phyloP scores from a whole-genome alignment of 805 yeast genomes.

The Kluyveromyces wickerhamii region DNA sequence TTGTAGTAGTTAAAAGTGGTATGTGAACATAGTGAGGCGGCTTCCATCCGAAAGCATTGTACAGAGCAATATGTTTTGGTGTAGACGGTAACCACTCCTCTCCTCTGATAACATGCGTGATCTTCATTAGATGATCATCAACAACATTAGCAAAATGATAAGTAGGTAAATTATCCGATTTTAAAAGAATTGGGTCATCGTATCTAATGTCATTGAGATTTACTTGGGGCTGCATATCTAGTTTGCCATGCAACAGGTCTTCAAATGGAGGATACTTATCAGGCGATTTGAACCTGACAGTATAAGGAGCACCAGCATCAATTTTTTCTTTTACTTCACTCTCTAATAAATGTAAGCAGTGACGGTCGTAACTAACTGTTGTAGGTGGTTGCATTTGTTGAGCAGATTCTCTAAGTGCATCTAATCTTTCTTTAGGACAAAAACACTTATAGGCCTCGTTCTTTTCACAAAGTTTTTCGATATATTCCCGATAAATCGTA shows the following conservation, averaged over 20 bases:
- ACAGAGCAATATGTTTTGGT: conserved; percentile 85
- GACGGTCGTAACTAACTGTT: conserved; percentile 83
- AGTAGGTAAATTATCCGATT: conserved; percentile 93
- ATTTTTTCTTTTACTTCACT: conserved; percentile 36
- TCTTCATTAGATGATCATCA: conserved; percentile 88
- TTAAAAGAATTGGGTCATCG: conserved; percentile 84
- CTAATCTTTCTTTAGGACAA: conserved; percentile 75
- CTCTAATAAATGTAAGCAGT: conserved; percentile 45
- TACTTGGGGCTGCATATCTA: conserved; percentile 73
- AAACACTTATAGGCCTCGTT: conserved; percentile 83
- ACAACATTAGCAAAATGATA: conserved; percentile 94
- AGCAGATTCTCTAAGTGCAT: conserved; percentile 62
- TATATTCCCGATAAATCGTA: conserved; percentile 55
- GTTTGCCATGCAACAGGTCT: conserved; percentile 72
- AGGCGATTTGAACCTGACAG: conserved; percentile 75
- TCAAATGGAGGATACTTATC: conserved; percentile 53
- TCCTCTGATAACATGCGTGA: conserved; percentile 92
- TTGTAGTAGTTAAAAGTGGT: conserved; percentile 70
- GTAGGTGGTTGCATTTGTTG: conserved; percentile 76
- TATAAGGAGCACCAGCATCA: conserved; percentile 33
- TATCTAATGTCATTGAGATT: conserved; percentile 63
- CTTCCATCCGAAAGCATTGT: conserved; percentile 77
- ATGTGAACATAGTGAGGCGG: conserved; percentile 83
- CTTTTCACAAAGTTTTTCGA: conserved; percentile 44
- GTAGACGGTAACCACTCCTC: conserved; percentile 98